Base-by-base conservation (phyloP, 495 filamentous ascomycete species). In the Penicillium maclennaniae region DNA sequence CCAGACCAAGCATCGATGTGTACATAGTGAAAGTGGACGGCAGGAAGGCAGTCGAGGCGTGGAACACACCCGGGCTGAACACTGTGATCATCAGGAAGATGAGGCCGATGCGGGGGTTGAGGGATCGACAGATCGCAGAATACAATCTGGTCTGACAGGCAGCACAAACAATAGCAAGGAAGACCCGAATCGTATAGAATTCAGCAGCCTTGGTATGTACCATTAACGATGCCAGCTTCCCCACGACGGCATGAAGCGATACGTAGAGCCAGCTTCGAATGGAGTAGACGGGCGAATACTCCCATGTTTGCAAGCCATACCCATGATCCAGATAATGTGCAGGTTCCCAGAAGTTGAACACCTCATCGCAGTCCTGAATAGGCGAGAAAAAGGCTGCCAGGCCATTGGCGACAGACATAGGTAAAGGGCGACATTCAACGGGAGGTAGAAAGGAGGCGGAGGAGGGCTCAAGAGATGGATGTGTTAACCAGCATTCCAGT, bases 331-430 rank as follows among this genome's bases (percentile, higher is more conserved):
- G 81, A 67, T 97, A 99, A 70, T 99, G 95, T 0, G 91, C 84
- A 1, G 95, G 93, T 62, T 99, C 95, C 95, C 95, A 99, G 73
- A 95, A 99, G 63, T 99, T 99, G 78, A 95, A 99, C 4, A 92
- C 91, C 73, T 99, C 95, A 65, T 99, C 95, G 64, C 95, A 99
- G 69, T 99, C 95, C 62, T 96, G 92, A 60, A 99, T 97, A 0
- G 95, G 95, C 0, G 89, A 82, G 61, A 83, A 92, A 17, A 85
- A 60, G n/a, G 92, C 92, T 20, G 92, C 87, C 26, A 92, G 59
- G 19, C 83, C 49, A 63, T 93, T 89, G 46, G 85, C 82, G 41
- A 74, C 68, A 31, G 73, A 54, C 91, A 91, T 50, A 88, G 62
- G 59, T 89, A 91, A 67, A 96, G 89, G 2, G 86, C 83, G 36